Evolutionary conservation across 345 rosid species (phyloP), one percentile per base, ranked within the genome.

Genomic region (Eucalyptus erythrocorys): DNA sequence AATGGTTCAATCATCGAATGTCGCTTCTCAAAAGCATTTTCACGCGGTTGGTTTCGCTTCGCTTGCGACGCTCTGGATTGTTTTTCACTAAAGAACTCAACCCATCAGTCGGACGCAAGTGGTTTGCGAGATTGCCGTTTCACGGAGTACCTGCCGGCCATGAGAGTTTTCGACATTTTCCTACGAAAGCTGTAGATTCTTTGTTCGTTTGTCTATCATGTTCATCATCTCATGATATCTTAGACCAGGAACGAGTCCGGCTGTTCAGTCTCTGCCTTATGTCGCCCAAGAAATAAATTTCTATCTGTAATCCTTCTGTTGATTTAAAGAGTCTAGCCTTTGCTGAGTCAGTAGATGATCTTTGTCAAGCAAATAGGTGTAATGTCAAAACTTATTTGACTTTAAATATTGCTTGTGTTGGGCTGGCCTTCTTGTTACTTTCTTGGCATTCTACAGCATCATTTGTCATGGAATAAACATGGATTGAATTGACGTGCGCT

Each of bases 401-500:
- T 24, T 24, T 10, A 32, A 27, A 27, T 61, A 61, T 61, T 3
- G 68, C 32, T 27, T 61, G 68, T 30, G 32, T 61, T 61, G 8
- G 34, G 68, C 68, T 61, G 68, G 68, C 17, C 68, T 61, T 13
- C 68, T 61, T 0, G 68, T 61, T 61, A 61, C 8, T 61, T 61
- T 61, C 34, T 61, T 30, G 68, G 68, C 34, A 61, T 61, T 34
- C 68, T 27, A 61, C 68, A 0, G 68, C 68, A 61, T n/a, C 68
- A 61, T 27, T 61, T 61, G 16, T 61, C 34, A 30, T 61, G 27
- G 68, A 61, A 61, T 61, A 12, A 61, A 61, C 68, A 61, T 12
- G 68, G 68, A 61, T 87, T 96, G 94, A 88, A 90, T 90, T 48
- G 95, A 94, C 87, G 81, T 92, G 84, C 86, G 85, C 81, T 86